A percentile compares a stretch with the other conserved stretches of the same genome.
phyloP scores from a whole-genome alignment of 2,329 filamentous ascomycete species.

The Allantophomopsis cytisporea region DNA sequence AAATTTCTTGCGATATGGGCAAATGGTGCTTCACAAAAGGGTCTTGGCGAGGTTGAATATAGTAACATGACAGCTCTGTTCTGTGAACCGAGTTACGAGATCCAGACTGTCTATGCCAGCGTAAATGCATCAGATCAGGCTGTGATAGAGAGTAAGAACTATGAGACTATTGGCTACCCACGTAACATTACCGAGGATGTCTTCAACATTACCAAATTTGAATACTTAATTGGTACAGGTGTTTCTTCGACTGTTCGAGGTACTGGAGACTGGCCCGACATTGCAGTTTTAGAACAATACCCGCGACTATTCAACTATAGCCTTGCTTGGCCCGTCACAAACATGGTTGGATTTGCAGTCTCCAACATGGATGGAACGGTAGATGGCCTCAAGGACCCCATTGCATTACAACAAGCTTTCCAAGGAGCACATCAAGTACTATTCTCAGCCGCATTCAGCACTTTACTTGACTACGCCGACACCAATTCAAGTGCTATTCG shows the following conservation, averaged over 20 bases:
- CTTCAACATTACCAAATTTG: slow-evolving; percentile 25
- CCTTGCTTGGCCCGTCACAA: slow-evolving; percentile 11
- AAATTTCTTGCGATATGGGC: slow-evolving; percentile 24
- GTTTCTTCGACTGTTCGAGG: slow-evolving; percentile 1
- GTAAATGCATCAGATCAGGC: slow-evolving; percentile 16
- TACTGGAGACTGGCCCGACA: slow-evolving; percentile 7
- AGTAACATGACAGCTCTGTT: slow-evolving; percentile 22
- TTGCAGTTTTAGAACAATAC: slow-evolving; percentile 8
- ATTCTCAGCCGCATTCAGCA: slow-evolving; percentile 19
- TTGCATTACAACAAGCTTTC: slow-evolving; percentile 19
- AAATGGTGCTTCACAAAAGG: slow-evolving; percentile 2
- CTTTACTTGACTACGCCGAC: neutral
- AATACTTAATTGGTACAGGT: slow-evolving; percentile 19
- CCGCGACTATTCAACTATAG: slow-evolving; percentile 8
- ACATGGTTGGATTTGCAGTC: slow-evolving; percentile 24
- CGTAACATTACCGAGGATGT: slow-evolving; percentile 7
- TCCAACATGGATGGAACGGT: slow-evolving; percentile 12
- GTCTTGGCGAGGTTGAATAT: neutral
- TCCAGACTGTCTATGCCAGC: slow-evolving; percentile 27
- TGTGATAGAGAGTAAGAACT: slow-evolving; percentile 6
- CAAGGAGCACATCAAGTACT: slow-evolving; percentile 26
- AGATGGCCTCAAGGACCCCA: slow-evolving; percentile 20
- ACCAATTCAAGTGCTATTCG: neutral
- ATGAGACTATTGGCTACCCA: neutral
- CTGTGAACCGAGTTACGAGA: slow-evolving; percentile 29